Evolutionary conservation across 345 rosid species (phyloP).

Genomic region (Euphorbia peplus): DNA sequence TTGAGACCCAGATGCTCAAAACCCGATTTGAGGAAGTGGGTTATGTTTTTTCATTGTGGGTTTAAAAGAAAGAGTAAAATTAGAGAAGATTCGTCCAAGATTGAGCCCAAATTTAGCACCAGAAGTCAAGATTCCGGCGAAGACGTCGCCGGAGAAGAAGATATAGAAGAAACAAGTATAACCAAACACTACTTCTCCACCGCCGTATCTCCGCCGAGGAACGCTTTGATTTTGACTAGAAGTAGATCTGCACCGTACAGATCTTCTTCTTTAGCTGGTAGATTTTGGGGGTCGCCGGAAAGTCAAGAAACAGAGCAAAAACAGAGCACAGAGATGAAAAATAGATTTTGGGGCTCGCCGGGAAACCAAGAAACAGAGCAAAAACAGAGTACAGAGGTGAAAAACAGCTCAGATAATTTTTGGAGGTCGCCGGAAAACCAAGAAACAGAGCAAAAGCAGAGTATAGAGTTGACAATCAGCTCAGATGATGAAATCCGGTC

Average conservation of each 20-base stretch:
- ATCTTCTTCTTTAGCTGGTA: conserved; percentile 71
- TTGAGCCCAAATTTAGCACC: conserved; percentile 29
- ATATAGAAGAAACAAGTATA: conserved; percentile 25
- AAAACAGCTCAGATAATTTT: conserved; percentile 22
- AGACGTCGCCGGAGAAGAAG: neutral
- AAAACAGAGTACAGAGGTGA: conserved; percentile 23
- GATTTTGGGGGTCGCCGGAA: conserved; percentile 74
- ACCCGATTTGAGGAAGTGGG: conserved; percentile 46
- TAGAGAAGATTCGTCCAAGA: conserved; percentile 27
- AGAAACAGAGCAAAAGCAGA: conserved; percentile 29
- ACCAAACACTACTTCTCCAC: conserved; percentile 34
- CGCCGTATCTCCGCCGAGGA: conserved; percentile 57
- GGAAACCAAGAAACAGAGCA: conserved; percentile 31
- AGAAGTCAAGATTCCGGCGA: conserved; percentile 16
- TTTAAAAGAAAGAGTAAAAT: conserved; percentile 26
- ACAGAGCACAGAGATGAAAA: conserved; percentile 20
- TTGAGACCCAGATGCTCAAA: conserved; percentile 29
- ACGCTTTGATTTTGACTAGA: conserved; percentile 64
- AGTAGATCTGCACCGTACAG: conserved; percentile 88
- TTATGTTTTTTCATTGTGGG: conserved; percentile 19
- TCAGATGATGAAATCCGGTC: conserved; percentile 19
- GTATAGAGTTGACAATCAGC: conserved; percentile 6
- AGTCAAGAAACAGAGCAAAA: conserved; percentile 29
- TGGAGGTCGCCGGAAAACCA: conserved; percentile 61
- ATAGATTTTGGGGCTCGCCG: conserved; percentile 61